Base-by-base conservation (phyloP, 768 basidiomycete genomes). In the Tephrocybe sp. region DNA sequence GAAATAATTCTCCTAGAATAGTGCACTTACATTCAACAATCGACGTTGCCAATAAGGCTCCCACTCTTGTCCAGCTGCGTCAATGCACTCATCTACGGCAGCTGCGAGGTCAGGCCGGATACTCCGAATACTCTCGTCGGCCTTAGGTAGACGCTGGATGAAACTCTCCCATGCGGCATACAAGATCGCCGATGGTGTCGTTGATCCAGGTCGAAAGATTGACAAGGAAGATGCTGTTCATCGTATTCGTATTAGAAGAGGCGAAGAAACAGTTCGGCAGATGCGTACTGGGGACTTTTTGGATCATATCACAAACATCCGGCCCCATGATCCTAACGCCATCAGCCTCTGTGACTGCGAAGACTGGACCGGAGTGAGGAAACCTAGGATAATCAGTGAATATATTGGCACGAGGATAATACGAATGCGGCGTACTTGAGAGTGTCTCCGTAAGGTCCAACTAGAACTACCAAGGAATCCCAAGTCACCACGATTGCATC, bases 81-180 rank as follows among this genome's bases (percentile, higher is more conserved):
- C 92, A 30, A 98, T 86, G 55, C 94, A 94, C 43, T 90, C 87
- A 44, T 4, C 85, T 86, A 50, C 98, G 76, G 39, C 97, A 31
- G 57, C 31, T 32, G 54, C 58, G 34, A 62, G 58, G 9, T 63
- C 96, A 1, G 87, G 85, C 19, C 87, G 82, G 48, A 98, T 93
- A 57, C 79, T 87, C 5, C 92, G 83, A 50, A 98, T 89, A 61
- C 77, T 91, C 66, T 98, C 96, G 59, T 98, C 92, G 1, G 95
- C 90, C 65, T 94, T 93, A 2, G 96, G 90, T 1, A 90, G 89
- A 40, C 87, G 86, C 16, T 77, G 77, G 3, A 79, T 78, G 64
- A 96, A 98, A 58, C 85, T 88, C 57, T 93, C 60, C 79, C 92
- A 89, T 18, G 97, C 96, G 55, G 97, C 92, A 58, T 84, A 93